Base-by-base conservation (phyloP, 2,329 filamentous ascomycete species). In the Magnaporthiopsis rhizophila region DNA sequence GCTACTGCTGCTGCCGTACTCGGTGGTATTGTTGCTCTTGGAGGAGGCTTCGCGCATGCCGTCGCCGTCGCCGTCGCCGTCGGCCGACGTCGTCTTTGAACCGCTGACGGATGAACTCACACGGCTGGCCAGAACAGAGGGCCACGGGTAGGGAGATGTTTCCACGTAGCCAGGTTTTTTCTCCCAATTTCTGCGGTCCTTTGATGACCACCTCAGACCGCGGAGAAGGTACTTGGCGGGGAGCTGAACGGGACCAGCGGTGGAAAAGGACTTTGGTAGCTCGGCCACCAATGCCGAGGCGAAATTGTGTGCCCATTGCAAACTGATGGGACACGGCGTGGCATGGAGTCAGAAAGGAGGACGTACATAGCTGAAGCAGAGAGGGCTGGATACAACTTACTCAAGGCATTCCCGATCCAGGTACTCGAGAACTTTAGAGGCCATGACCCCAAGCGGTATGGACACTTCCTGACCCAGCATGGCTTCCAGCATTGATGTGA, bases 401-500 rank as follows among this genome's bases (percentile, higher is more conserved):
- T 56, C 28, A 2, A 53, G 28, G 15, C 28, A 18, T 9, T 38
- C 53, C 34, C 6, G 32, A 13, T n/a, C 50, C n/a, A 62, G 21
- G 26, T 50, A 9, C 5, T 11, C 2, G 21, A 28, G 26, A 53
- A 18, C 15, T 12, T 13, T 18, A 1, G 24, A 13, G n/a, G 4
- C 5, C 24, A 12, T 32, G 8, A 32, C 0, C 26, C 32, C 32
- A 3, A 59, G 34, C 30, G 12, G 4, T 26, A 63, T 58, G 15
- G 21, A n/a, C 59, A 71, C 64, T 9, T 71, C 67, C 56, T 68
- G 65, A 21, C 67, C 69, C 3, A 73, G 72, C 64, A 81, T 69
- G n/a, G 74, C 72, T 56, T 72, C 71, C 36, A 82, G 66, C 80
- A 83, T 82, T 61, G 75, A 74, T 64, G 76, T 76, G 65, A 83